Evolutionary conservation across 192 early-diverging fungal species (phyloP).

Genomic region (Haplosporangium gracile): DNA sequence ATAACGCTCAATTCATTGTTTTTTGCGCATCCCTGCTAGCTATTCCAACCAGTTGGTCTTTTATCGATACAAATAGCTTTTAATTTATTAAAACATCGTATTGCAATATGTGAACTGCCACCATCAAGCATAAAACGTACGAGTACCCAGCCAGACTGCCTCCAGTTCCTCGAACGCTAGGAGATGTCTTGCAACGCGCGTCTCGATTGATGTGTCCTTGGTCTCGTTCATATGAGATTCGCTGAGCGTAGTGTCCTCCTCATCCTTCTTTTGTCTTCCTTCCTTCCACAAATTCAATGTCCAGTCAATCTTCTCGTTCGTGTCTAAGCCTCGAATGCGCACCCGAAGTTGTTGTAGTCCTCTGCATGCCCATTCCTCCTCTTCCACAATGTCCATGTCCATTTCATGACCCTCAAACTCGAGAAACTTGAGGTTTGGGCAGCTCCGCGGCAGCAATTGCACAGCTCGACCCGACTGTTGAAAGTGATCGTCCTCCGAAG

Average conservation of each 20-base stretch:
- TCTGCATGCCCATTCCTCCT: conserved; percentile 11
- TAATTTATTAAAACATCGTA: no score
- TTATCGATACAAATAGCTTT: no score
- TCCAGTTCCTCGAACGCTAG: conserved; percentile 7
- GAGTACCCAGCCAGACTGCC: conserved; percentile 24
- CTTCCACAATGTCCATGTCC: conserved; percentile 28
- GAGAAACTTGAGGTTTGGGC: conserved; percentile 1
- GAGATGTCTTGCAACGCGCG: conserved; percentile 20
- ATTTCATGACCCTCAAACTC: conserved; percentile 12
- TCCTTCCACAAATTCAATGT: conserved; percentile 9
- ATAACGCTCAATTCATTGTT: no score
- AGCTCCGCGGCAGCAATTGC: conserved; percentile 17
- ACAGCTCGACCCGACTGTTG: conserved; percentile 10
- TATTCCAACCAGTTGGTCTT: no score
- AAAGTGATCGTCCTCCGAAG: conserved; percentile 11
- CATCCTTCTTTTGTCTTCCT: conserved; percentile 3
- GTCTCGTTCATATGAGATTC: no score
- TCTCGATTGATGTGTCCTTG: conserved; percentile 12
- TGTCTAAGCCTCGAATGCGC: conserved; percentile 21
- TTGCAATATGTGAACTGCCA: background rate
- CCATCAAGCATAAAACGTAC: conserved; percentile 5
- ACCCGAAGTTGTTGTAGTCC: conserved; percentile 18
- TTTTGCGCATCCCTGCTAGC: no score
- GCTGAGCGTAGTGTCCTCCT: no score
- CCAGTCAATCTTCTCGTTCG: conserved; percentile 18